A percentile compares a stretch with the other conserved stretches of the same genome.
phyloP scores from a whole-genome alignment of 2,329 filamentous ascomycete species.

The Penicillium vulpinum region DNA sequence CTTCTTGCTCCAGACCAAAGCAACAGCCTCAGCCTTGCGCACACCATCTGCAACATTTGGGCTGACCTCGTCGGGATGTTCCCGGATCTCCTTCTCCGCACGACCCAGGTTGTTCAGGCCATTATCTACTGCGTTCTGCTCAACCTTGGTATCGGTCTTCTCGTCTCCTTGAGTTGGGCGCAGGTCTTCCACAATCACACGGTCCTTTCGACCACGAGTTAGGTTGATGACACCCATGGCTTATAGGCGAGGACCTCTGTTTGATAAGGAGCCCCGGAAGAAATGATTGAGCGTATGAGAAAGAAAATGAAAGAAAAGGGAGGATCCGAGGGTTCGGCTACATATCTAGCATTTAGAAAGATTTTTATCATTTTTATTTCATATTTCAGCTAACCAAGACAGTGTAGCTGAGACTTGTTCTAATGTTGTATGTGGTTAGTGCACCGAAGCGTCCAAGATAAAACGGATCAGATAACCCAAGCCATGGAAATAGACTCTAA shows the following conservation, averaged over 20 bases:
- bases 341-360: neutral
- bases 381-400: neutral
- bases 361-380: neutral
- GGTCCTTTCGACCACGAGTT: slow-evolving; percentile 2
- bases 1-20: slow-evolving; percentile 18
- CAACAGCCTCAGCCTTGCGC: slow-evolving; percentile 17
- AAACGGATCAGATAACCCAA: slow-evolving; percentile 1
- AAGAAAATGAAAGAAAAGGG: neutral
- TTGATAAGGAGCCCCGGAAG: neutral
- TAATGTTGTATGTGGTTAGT: no score
- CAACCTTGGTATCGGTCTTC: slow-evolving; percentile 2
- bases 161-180: slow-evolving; percentile 1
- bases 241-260: neutral
- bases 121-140: neutral
- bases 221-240: slow-evolving; percentile 6
- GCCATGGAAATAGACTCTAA: neutral
- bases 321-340: neutral
- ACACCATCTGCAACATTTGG: slow-evolving; percentile 11
- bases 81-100: slow-evolving; percentile 14
- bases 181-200: neutral
- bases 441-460: neutral
- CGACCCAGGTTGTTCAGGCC: neutral
- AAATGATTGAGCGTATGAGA: neutral
- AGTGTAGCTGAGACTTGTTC: no score
- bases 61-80: slow-evolving; percentile 28